A percentile compares a stretch with the other conserved stretches of the same genome.
These are phyloP conservation scores for Leccinum olivaceopallidum DNA, from an alignment of 768 basidiomycete species.

Conservation along the genomic window DNA sequence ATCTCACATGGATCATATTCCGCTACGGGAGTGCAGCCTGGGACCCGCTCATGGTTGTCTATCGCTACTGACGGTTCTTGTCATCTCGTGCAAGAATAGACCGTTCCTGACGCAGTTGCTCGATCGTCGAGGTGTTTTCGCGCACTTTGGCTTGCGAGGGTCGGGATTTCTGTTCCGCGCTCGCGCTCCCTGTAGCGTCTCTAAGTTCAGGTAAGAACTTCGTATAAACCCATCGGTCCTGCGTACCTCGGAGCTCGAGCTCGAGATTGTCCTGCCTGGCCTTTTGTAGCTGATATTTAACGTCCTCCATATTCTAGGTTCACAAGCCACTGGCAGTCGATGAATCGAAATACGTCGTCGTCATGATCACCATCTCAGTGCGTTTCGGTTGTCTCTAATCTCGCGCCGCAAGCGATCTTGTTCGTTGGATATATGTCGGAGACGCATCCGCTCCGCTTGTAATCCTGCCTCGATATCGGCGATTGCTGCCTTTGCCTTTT, in stretches of 20 bases:
- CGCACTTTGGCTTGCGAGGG: slow-evolving; percentile 64
- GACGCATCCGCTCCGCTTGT: slow-evolving; percentile 43
- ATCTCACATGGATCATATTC: no score
- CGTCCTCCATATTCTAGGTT: slow-evolving; percentile 74
- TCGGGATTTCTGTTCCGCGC: slow-evolving; percentile 73
- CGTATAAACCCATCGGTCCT: background rate
- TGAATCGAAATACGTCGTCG: background rate
- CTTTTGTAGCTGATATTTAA: slow-evolving; percentile 64
- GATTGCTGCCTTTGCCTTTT: slow-evolving; percentile 62
- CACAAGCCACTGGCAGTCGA: slow-evolving; percentile 1
- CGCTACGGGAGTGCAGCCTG: no score
- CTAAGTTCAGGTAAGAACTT: slow-evolving; percentile 1
- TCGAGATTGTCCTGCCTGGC: slow-evolving; percentile 73
- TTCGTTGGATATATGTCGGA: slow-evolving; percentile 61
- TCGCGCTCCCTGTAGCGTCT: slow-evolving; percentile 51
- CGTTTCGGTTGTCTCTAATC: slow-evolving; percentile 68
- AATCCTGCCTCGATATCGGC: slow-evolving; percentile 70
- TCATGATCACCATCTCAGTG: slow-evolving; percentile 59
- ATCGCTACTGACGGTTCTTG: no score
- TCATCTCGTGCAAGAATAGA: no score
- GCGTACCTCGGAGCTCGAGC: slow-evolving; percentile 67
- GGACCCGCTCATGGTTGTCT: no score
- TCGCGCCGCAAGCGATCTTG: slow-evolving; percentile 64
- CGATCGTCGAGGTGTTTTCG: slow-evolving; percentile 67
- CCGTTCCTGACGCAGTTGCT: no score